phyloP scores from a whole-genome alignment of 83 land plant genomes.

The Thuja plicata region DNA sequence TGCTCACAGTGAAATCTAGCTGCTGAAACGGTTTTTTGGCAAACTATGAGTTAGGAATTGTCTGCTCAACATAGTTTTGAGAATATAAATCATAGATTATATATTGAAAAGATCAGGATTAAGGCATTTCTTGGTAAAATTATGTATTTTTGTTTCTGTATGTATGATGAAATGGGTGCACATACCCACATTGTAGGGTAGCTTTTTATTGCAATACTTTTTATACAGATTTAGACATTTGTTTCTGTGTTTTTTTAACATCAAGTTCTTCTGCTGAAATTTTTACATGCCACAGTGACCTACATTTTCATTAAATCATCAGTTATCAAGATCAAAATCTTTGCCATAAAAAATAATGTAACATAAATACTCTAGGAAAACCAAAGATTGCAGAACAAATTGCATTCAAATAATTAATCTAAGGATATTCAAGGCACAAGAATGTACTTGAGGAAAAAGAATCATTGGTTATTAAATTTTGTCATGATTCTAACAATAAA shows the following conservation, averaged over 20 bases:
- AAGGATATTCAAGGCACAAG: not conserved
- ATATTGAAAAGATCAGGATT: too few relatives aligned
- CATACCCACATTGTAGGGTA: too few relatives aligned
- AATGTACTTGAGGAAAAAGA: not conserved
- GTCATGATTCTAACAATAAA: not conserved
- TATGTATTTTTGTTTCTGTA: too few relatives aligned
- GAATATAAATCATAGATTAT: too few relatives aligned
- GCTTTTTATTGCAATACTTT: too few relatives aligned
- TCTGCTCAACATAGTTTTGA: too few relatives aligned
- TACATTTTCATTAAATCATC: constrained; percentile 20
- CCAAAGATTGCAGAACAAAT: not conserved
- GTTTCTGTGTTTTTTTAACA: constrained; percentile 64
- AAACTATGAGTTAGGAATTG: too few relatives aligned
- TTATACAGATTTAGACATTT: too few relatives aligned
- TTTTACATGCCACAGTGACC: constrained; percentile 70
- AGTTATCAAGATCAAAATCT: not conserved
- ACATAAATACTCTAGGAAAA: not conserved
- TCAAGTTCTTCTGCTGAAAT: constrained; percentile 93
- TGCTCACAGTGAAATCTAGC: too few relatives aligned
- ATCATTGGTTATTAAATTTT: not conserved
- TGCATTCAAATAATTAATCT: not conserved
- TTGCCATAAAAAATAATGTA: not conserved
- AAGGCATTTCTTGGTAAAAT: too few relatives aligned
- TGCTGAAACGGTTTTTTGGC: too few relatives aligned
- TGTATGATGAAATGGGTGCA: too few relatives aligned